Evolutionary conservation across 2,329 filamentous ascomycete genomes (phyloP).

Genomic region (Diaporthe helianthi): DNA sequence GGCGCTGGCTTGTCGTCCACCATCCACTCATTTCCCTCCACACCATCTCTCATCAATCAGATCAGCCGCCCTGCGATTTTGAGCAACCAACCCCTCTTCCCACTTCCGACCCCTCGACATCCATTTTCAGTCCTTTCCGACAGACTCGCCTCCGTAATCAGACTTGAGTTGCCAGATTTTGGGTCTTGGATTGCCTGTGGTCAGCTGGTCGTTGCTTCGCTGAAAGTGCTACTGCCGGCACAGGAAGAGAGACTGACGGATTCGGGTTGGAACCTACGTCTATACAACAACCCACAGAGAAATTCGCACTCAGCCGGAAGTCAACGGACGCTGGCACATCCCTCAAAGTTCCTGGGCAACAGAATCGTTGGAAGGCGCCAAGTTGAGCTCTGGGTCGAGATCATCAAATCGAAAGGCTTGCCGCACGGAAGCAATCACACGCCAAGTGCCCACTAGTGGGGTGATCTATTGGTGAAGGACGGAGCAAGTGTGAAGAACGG

Average conservation of each 20-base stretch:
- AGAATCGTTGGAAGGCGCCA: neutral
- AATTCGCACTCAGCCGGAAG: neutral
- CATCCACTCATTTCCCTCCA: conserved; percentile 39
- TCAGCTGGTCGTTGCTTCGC: conserved; percentile 9
- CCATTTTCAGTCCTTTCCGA: conserved; percentile 30
- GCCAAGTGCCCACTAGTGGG: conserved; percentile 31
- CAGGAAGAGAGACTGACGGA: neutral
- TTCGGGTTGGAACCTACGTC: conserved; percentile 16
- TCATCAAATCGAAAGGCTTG: conserved; percentile 7
- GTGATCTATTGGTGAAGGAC: conserved; percentile 26
- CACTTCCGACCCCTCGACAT: conserved; percentile 7
- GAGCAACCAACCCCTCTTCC: conserved; percentile 16
- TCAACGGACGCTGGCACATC: conserved; percentile 1
- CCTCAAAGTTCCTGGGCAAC: neutral
- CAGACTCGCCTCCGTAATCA: conserved; percentile 25
- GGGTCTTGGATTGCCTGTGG: conserved; percentile 2
- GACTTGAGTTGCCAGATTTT: conserved; percentile 24
- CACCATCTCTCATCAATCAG: conserved; percentile 22
- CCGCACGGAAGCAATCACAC: conserved; percentile 30
- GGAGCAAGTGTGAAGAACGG: conserved; percentile 22
- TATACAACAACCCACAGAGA: conserved; percentile 10
- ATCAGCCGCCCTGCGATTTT: conserved; percentile 20
- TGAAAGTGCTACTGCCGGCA: conserved; percentile 29
- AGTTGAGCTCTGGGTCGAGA: neutral
- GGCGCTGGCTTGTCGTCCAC: conserved; percentile 41